These are phyloP conservation scores for Vachellia pachyceras DNA, from an alignment of 306 rosid genomes.

Conservation along the genomic window DNA sequence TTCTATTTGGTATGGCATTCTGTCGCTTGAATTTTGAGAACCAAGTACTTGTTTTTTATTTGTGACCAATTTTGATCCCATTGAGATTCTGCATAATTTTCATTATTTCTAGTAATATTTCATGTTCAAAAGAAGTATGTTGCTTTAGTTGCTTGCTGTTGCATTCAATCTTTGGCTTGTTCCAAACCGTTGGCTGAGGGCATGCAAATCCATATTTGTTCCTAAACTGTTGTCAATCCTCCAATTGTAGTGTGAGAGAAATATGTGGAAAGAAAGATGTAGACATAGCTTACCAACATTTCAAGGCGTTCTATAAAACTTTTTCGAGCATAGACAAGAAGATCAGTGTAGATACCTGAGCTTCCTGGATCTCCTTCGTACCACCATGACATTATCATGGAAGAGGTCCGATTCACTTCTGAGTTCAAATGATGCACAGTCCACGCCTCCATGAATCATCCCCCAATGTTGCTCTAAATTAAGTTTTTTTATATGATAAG, in stretches of 20 bases:
- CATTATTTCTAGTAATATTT: not conserved
- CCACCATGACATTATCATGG: not conserved
- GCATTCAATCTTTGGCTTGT: slow-evolving; percentile 9
- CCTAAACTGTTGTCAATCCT: not conserved
- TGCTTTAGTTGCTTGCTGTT: slow-evolving; percentile 32
- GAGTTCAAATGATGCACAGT: not conserved
- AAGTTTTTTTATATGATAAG: not conserved
- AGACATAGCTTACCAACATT: slow-evolving; percentile 88
- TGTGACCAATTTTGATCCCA: not conserved
- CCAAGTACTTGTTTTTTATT: not conserved
- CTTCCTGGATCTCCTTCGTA: slow-evolving; percentile 10
- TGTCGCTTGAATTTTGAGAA: slow-evolving; percentile 3
- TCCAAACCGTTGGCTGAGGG: not conserved
- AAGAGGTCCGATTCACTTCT: not conserved
- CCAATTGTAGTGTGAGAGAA: slow-evolving; percentile 78
- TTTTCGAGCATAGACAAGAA: slow-evolving; percentile 80
- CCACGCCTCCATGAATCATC: not conserved
- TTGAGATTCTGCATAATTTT: not conserved
- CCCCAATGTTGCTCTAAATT: not conserved
- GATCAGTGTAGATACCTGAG: slow-evolving; percentile 71
- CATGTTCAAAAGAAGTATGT: slow-evolving; percentile 13
- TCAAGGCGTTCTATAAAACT: slow-evolving; percentile 82
- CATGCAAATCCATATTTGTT: slow-evolving; percentile 51
- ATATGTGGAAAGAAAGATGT: slow-evolving; percentile 93
- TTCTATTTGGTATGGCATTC: not conserved